Evolutionary conservation across 441 rosid species (phyloP).

Genomic region (Adansonia madagascariensis): DNA sequence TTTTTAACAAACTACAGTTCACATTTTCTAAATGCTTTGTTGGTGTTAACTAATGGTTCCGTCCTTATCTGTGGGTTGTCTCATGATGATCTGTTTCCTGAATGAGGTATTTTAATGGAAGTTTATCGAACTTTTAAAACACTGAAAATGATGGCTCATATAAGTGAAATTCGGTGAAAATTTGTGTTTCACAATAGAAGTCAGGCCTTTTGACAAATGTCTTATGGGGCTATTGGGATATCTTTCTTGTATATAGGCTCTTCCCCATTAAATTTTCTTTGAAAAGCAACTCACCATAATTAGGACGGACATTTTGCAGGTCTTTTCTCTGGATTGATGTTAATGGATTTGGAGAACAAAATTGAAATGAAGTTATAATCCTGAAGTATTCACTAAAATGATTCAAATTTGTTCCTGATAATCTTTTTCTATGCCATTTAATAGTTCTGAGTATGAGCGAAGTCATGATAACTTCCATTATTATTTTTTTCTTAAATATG

Average conservation of each 20-base stretch:
- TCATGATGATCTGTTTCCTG: background rate
- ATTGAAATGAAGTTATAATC: slow-evolving; percentile 2
- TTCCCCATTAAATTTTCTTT: background rate
- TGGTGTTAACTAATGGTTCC: background rate
- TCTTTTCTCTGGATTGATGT: background rate
- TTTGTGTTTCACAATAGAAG: slow-evolving; percentile 3
- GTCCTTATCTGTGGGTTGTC: background rate
- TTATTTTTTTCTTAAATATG: background rate
- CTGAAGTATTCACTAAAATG: background rate
- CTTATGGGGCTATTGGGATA: background rate
- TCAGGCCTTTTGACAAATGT: background rate
- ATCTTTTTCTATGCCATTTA: background rate
- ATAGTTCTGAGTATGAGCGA: background rate
- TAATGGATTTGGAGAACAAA: slow-evolving; percentile 13
- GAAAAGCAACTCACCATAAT: background rate
- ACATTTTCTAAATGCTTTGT: background rate
- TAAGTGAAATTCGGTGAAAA: background rate
- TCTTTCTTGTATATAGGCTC: background rate
- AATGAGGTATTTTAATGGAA: background rate
- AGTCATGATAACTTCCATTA: background rate
- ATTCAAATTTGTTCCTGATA: background rate
- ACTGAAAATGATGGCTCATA: background rate
- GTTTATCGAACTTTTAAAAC: background rate
- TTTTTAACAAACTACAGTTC: background rate
- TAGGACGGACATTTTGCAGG: background rate